Percentiles rank a stretch among this genome's conserved stretches.
Evolutionary conservation across 306 rosid genomes (phyloP).

Genomic region (Begonia peltatifolia): DNA sequence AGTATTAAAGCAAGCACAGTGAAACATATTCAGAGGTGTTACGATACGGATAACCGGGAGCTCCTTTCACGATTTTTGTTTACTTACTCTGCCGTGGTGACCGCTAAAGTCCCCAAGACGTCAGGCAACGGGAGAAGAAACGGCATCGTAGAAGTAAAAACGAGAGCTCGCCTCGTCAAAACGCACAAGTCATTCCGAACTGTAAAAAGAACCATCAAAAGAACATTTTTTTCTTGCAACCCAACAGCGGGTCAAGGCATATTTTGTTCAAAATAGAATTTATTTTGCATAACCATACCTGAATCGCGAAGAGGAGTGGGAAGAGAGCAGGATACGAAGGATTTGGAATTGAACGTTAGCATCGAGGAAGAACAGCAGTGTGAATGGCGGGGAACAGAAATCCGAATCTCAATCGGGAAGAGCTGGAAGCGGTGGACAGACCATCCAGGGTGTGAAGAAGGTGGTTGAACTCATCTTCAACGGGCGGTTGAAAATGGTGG

Average conservation of each 20-base stretch:
- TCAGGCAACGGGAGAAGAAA: conserved; percentile 38
- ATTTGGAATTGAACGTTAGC: conserved; percentile 18
- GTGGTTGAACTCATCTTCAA: conserved; percentile 22
- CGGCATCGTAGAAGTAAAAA: conserved; percentile 42
- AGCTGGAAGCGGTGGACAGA: conserved; percentile 15
- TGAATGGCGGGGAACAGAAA: conserved; percentile 31
- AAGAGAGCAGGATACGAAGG: conserved; percentile 8
- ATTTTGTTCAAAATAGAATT: not conserved
- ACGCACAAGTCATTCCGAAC: conserved; percentile 6
- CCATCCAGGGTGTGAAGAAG: conserved; percentile 14
- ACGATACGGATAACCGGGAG: not conserved
- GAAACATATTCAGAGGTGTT: not conserved
- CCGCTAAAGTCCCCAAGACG: conserved; percentile 17
- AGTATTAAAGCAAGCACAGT: not conserved
- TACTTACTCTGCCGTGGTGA: conserved; percentile 45
- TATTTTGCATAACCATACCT: not conserved
- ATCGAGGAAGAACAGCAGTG: conserved; percentile 19
- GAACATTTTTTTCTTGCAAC: not conserved
- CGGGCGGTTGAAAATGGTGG: conserved; percentile 4
- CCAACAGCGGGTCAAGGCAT: not conserved
- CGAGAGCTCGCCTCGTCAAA: conserved; percentile 32
- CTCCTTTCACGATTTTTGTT: conserved; percentile 5
- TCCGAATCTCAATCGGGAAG: conserved; percentile 6
- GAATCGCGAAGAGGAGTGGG: conserved; percentile 12
- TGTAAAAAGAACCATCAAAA: conserved; percentile 1